These are phyloP conservation scores for Phytophthora boehmeriae DNA, from an alignment of 352 stramenopile genomes.

Conservation along the genomic window DNA sequence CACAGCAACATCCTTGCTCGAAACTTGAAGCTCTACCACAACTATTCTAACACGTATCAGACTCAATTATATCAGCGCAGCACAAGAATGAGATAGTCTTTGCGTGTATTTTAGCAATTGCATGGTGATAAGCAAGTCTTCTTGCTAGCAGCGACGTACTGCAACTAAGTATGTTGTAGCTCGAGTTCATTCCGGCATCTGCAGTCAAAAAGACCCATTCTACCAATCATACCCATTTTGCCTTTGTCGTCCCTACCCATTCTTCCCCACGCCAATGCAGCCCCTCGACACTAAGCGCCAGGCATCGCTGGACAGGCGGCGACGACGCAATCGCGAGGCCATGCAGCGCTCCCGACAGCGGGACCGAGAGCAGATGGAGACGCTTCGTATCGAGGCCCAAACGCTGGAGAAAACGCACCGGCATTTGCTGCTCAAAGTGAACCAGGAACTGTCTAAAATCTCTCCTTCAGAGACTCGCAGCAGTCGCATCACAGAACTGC, in stretches of 20 bases:
- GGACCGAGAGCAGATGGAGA: slow-evolving; percentile 61
- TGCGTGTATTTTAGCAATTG: too few species aligned
- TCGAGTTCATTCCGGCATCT: too few species aligned
- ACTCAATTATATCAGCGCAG: too few species aligned
- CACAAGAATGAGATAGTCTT: too few species aligned
- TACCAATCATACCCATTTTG: not conserved
- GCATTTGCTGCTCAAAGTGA: slow-evolving; percentile 40
- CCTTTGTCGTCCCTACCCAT: not conserved
- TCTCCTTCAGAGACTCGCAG: slow-evolving; percentile 1
- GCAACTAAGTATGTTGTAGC: too few species aligned
- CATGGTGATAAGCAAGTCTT: too few species aligned
- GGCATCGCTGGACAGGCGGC: slow-evolving; percentile 50
- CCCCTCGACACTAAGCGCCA: slow-evolving; percentile 24
- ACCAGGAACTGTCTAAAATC: slow-evolving; percentile 35
- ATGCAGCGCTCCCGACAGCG: slow-evolving; percentile 63
- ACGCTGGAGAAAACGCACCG: slow-evolving; percentile 43
- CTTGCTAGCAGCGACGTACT: too few species aligned
- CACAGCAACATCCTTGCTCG: too few species aligned
- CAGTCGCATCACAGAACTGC: slow-evolving; percentile 26
- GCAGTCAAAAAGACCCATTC: not conserved
- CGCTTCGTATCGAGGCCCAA: slow-evolving; percentile 37
- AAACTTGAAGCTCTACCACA: too few species aligned
- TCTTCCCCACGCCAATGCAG: slow-evolving; percentile 3
- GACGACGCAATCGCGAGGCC: slow-evolving; percentile 61
- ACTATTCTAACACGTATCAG: too few species aligned